Conservation (phyloP, 306 rosid genomes). For the Ceratonia siliqua region DNA sequence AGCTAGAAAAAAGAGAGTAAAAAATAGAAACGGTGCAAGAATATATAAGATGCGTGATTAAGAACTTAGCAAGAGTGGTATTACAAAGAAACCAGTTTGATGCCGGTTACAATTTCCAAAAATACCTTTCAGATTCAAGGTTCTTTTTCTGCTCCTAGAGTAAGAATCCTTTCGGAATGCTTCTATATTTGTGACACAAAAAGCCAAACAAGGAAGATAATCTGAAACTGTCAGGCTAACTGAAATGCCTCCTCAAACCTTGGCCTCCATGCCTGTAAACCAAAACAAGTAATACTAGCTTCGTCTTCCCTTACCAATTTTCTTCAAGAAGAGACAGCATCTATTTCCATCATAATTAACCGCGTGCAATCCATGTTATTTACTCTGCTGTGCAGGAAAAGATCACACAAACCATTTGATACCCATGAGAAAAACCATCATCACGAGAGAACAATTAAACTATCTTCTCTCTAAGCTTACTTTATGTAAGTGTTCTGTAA, state of each 20-base stretch:
- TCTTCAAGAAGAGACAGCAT: slow-evolving; percentile 29
- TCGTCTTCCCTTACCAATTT: slow-evolving; percentile 14
- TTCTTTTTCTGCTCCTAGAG: not conserved
- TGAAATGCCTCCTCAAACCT: slow-evolving; percentile 40
- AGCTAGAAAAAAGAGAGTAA: not conserved
- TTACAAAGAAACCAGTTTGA: slow-evolving; percentile 20
- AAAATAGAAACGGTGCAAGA: not conserved
- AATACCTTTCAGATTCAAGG: not conserved
- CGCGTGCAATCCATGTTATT: slow-evolving; percentile 54
- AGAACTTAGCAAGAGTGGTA: slow-evolving; percentile 34
- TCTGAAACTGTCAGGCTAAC: not conserved
- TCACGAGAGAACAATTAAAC: slow-evolving; percentile 10
- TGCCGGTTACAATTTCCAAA: slow-evolving; percentile 7
- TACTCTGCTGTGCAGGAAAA: slow-evolving; percentile 34
- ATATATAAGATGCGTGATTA: not conserved
- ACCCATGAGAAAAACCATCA: slow-evolving; percentile 37
- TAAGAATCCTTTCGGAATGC: slow-evolving; percentile 19
- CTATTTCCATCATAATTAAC: slow-evolving; percentile 27
- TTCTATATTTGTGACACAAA: slow-evolving; percentile 22
- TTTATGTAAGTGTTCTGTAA: slow-evolving; percentile 38
- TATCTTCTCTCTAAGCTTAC: not conserved
- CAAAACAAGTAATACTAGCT: not conserved
- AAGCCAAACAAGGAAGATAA: slow-evolving; percentile 4
- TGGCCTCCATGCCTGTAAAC: slow-evolving; percentile 39
- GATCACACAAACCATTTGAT: slow-evolving; percentile 33